phyloP scores from a whole-genome alignment of 2,329 filamentous ascomycete genomes.

The Fusarium torulosum region DNA sequence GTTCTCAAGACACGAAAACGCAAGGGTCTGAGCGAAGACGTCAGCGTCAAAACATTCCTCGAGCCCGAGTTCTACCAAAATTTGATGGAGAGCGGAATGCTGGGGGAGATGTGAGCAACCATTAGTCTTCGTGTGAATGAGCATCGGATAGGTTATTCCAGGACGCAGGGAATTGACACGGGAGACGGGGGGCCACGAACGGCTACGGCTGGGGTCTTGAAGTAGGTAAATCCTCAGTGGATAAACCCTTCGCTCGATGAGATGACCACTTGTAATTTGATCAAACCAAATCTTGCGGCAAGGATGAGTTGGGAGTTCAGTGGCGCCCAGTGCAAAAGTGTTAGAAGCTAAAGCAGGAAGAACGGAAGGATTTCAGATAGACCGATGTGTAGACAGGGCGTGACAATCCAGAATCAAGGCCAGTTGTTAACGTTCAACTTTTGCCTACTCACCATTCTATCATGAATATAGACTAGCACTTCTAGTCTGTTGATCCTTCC shows the following conservation, averaged over 20 bases:
- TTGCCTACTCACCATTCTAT: constrained; percentile 15
- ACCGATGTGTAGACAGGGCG: constrained; percentile 26
- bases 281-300: constrained; percentile 29
- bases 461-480: background rate
- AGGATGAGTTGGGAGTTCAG: constrained; percentile 29
- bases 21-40: constrained; percentile 95
- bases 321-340: constrained; percentile 18
- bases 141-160: constrained; percentile 6
- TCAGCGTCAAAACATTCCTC: constrained; percentile 94
- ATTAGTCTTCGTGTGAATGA: constrained; percentile 4
- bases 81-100: constrained; percentile 87
- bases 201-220: constrained; percentile 16
- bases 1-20: constrained; percentile 93
- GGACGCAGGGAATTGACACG: constrained; percentile 7
- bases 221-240: constrained; percentile 26
- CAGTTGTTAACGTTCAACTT: constrained; percentile 13
- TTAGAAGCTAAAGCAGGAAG: constrained; percentile 16
- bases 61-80: constrained; percentile 93
- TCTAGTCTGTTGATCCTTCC: background rate
- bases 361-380: constrained; percentile 29
- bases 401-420: constrained; percentile 30
- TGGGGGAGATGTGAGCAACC: constrained; percentile 66
- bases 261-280: constrained; percentile 39
- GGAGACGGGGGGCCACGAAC: constrained; percentile 29
- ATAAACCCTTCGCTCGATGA: constrained; percentile 33